These are phyloP conservation scores for Glaciozyma antarctica DNA, from an alignment of 768 basidiomycete genomes.

Conservation along the genomic window DNA sequence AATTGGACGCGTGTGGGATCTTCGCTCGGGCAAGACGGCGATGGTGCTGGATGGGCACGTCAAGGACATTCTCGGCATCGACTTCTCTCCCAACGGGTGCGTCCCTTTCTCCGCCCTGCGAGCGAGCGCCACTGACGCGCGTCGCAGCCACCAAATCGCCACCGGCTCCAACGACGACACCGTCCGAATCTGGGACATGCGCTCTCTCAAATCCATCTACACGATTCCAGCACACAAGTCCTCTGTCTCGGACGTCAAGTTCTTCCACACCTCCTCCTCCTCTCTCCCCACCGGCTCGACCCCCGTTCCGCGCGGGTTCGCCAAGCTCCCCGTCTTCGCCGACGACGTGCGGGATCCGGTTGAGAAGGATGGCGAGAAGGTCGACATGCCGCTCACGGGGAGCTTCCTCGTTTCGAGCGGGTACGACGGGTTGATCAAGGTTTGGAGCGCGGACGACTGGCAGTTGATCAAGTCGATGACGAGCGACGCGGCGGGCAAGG, in stretches of 20 bases:
- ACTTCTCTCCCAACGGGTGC: conserved; percentile 92
- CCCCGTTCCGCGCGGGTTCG: conserved; percentile 22
- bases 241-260: conserved; percentile 88
- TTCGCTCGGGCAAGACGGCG: conserved; percentile 85
- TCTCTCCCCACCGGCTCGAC: background rate
- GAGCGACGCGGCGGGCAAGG: conserved; percentile 84
- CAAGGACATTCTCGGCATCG: conserved; percentile 78
- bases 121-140: background rate
- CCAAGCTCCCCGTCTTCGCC: conserved; percentile 9
- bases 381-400: conserved; percentile 72
- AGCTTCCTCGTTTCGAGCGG: conserved; percentile 87
- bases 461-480: conserved; percentile 76
- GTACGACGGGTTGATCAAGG: conserved; percentile 87
- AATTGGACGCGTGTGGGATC: conserved; percentile 93
- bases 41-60: conserved; percentile 98
- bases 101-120: conserved; percentile 9
- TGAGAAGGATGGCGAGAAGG: conserved; percentile 40
- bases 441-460: conserved; percentile 99
- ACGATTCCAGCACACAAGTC: conserved; percentile 94
- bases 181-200: conserved; percentile 96
- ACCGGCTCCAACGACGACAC: conserved; percentile 96
- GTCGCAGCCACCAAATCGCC: conserved; percentile 80
- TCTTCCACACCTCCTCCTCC: conserved; percentile 54
- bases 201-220: conserved; percentile 80
- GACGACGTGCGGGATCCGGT: conserved; percentile 20